phyloP scores from a whole-genome alignment of 2,329 filamentous ascomycete species.

The Colletotrichum neosansevieriae region DNA sequence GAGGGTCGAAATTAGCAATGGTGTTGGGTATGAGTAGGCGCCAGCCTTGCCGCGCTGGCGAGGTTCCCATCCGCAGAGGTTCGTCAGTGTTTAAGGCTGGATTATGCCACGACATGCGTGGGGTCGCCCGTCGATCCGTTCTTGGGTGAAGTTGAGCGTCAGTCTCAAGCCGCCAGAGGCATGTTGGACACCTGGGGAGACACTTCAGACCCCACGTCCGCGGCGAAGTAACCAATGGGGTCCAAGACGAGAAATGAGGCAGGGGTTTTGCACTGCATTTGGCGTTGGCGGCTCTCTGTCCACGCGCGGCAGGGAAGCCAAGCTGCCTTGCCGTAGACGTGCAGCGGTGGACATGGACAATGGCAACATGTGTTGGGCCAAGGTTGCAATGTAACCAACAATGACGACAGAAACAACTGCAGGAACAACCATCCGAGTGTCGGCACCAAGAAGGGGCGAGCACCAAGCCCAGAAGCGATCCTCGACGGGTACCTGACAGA shows the following conservation, averaged over 20 bases:
- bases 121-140: conserved; percentile 11
- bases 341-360: conserved; percentile 2
- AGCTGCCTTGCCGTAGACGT: conserved; percentile 12
- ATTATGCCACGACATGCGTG: conserved; percentile 28
- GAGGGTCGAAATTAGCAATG: conserved; percentile 49
- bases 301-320: conserved; percentile 6
- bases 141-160: not conserved
- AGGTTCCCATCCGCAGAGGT: conserved; percentile 10
- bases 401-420: not conserved
- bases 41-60: conserved; percentile 46
- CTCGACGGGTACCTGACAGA: conserved; percentile 2
- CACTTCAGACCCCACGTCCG: conserved; percentile 14
- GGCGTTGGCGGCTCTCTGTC: conserved; percentile 7
- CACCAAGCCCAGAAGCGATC: too few relatives aligned
- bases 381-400: not conserved
- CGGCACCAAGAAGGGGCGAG: too few relatives aligned
- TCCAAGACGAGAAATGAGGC: conserved; percentile 30
- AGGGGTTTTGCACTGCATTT: conserved; percentile 33
- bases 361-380: not conserved
- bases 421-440: too few relatives aligned
- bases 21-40: conserved; percentile 49
- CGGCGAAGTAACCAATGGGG: conserved; percentile 31
- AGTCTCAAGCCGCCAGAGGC: conserved; percentile 18
- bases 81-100: conserved; percentile 26
- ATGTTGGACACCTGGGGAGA: conserved; percentile 1